Evolutionary conservation across 2,329 filamentous ascomycete species (phyloP).

Genomic region (Phaeomoniella chlamydospora): DNA sequence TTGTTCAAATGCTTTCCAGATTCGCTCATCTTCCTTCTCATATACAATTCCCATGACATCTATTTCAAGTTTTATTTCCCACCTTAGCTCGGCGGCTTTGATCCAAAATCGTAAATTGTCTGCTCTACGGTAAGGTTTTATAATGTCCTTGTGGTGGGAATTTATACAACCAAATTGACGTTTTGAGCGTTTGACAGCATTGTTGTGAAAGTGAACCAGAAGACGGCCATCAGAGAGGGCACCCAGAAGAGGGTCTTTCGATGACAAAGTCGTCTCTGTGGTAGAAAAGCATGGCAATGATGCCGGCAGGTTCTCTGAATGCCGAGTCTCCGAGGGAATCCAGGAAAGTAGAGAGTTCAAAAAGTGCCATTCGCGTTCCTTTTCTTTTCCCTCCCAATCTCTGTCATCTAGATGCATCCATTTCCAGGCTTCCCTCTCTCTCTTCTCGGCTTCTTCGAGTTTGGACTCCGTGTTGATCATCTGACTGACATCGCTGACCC

Average conservation of each 20-base stretch:
- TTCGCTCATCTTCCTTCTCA: conserved; percentile 43
- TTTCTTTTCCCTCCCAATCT: conserved; percentile 62
- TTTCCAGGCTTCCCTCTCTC: conserved; percentile 58
- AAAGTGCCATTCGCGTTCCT: conserved; percentile 70
- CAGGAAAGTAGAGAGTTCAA: conserved; percentile 52
- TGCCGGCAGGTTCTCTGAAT: background rate
- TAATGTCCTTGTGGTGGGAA: conserved; percentile 78
- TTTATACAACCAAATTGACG: conserved; percentile 82
- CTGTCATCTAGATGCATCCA: conserved; percentile 52
- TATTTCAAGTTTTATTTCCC: conserved; percentile 71
- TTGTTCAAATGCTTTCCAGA: conserved; percentile 68
- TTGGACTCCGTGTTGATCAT: conserved; percentile 66
- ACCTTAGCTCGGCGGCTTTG: conserved; percentile 88
- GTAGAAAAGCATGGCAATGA: background rate
- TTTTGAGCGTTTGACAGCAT: conserved; percentile 68
- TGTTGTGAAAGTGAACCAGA: conserved; percentile 80
- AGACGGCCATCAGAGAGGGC: conserved; percentile 64
- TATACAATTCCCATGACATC: conserved; percentile 81
- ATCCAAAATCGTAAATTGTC: conserved; percentile 94
- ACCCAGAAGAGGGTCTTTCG: conserved; percentile 41
- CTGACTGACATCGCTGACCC: conserved; percentile 64
- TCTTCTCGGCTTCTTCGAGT: conserved; percentile 58
- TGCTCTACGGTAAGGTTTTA: conserved; percentile 83
- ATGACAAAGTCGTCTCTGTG: background rate
- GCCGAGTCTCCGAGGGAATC: conserved; percentile 20